Evolutionary conservation across 352 stramenopile genomes (phyloP).

Genomic region (Peronospora farinosa): DNA sequence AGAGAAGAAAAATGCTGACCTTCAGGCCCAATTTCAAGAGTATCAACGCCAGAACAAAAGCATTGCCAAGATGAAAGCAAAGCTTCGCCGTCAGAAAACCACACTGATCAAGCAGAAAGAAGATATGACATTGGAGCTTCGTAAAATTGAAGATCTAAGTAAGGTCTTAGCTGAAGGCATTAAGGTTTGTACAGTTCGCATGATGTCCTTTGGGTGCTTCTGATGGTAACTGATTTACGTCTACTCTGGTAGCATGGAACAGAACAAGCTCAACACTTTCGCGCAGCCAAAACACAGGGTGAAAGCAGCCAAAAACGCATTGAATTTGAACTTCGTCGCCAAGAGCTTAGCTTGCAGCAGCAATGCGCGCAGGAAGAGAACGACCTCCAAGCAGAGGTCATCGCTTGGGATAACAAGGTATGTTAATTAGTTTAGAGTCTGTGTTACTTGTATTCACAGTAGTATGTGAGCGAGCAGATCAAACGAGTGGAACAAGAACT

Average conservation of each 20-base stretch:
- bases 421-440: background rate
- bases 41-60: conserved; percentile 19
- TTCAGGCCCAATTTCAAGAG: conserved; percentile 15
- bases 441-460: background rate
- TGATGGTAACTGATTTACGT: background rate
- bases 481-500: conserved; percentile 23
- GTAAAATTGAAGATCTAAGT: conserved; percentile 21
- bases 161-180: conserved; percentile 27
- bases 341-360: conserved; percentile 26
- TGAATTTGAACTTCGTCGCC: conserved; percentile 25
- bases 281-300: conserved; percentile 6
- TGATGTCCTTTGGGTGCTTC: background rate
- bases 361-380: conserved; percentile 26
- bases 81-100: conserved; percentile 19
- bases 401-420: conserved; percentile 34
- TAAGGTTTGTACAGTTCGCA: conserved; percentile 17
- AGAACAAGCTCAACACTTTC: conserved; percentile 13
- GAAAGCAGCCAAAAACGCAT: conserved; percentile 20
- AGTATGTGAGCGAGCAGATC: conserved; percentile 13
- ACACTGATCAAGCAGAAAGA: conserved; percentile 23
- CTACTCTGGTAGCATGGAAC: conserved; percentile 19
- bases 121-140: conserved; percentile 8
- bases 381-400: conserved; percentile 21
- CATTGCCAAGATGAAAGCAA: conserved; percentile 17
- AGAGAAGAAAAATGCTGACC: conserved; percentile 13